A percentile compares a stretch with the other conserved stretches of the same genome.
phyloP scores from a whole-genome alignment of 192 early-diverging fungal genomes.

The Backusella tuberculispora region DNA sequence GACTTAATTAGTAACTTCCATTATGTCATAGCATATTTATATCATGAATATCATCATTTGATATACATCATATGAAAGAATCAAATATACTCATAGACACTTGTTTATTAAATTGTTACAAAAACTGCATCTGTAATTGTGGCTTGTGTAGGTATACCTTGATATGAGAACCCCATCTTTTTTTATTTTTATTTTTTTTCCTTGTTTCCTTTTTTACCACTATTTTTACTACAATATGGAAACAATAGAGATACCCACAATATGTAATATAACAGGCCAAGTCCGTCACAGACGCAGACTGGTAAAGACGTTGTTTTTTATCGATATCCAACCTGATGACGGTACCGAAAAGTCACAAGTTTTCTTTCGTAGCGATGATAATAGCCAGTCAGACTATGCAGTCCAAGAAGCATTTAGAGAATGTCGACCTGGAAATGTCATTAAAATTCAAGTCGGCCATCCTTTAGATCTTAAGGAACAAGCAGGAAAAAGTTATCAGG shows the following conservation, averaged over 20 bases:
- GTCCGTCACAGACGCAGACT: constrained; percentile 29
- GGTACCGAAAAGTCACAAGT: constrained; percentile 37
- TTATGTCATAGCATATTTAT: no score
- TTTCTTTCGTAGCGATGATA: constrained; percentile 50
- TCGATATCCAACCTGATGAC: constrained; percentile 22
- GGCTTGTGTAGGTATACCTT: no score
- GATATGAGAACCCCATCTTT: no score
- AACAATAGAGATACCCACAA: not conserved
- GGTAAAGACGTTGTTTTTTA: constrained; percentile 25
- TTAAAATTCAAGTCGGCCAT: constrained; percentile 25
- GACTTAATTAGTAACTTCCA: no score
- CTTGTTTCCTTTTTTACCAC: no score
- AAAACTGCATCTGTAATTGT: no score
- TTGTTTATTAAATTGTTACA: no score
- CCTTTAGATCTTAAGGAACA: constrained; percentile 24
- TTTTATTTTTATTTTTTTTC: no score
- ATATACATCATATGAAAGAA: no score
- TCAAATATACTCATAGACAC: no score
- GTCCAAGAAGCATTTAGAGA: constrained; percentile 27
- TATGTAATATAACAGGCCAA: constrained; percentile 20
- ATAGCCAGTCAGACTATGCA: constrained; percentile 15
- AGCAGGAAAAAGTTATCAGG: not conserved
- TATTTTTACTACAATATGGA: no score
- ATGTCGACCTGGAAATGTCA: constrained; percentile 21
- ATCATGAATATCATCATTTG: no score